Evolutionary conservation across 805 yeast genomes (phyloP), one percentile per base, ranked within the genome.

Genomic region (Jamesozyma lodderae): DNA sequence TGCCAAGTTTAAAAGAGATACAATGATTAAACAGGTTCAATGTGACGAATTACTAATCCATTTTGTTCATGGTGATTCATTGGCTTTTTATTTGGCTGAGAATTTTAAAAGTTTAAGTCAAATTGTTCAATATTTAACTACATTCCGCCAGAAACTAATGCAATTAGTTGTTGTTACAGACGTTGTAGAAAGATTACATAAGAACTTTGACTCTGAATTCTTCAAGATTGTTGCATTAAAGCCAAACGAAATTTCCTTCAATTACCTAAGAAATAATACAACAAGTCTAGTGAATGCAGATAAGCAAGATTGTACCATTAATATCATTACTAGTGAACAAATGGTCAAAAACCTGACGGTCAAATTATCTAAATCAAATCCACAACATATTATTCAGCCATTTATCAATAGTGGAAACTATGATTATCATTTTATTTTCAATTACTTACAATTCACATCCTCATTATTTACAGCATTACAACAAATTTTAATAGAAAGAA

Each of bases 201-300:
- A 52, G 16, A 59, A 52, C 33, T 60, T 60, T 39, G 50, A 55
- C 11, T 53, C 62, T 9, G 53, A 53, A 5, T 45, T 48, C 35
- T 60, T 60, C 42, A 50, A 50, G 32, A 57, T 60, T 23, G 48
- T 58, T 9, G 53, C 53, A 18, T 38, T 59, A 28, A 53, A 53
- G 35, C 59, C 60, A 6, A 56, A 59, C 33, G 62, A 60, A 40
- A 57, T 60, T 11, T 46, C 59, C 7, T 60, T 60, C 44, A 57
- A 59, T 36, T 60, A 60, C 42, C 40, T 60, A 20, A 50, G 52
- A 19, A 46, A 52, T 31, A 38, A 36, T 22, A 29, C 28, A 14
- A 17, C 9, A 10, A 15, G 10, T 14, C 16, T 18, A n/a, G 28
- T 16, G 15, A 20, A 33, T 11, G 17, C 11, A 3, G 52, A 48